Conservation (phyloP, 192 early-diverging fungal genomes). For the Pilobolus umbonatus region DNA sequence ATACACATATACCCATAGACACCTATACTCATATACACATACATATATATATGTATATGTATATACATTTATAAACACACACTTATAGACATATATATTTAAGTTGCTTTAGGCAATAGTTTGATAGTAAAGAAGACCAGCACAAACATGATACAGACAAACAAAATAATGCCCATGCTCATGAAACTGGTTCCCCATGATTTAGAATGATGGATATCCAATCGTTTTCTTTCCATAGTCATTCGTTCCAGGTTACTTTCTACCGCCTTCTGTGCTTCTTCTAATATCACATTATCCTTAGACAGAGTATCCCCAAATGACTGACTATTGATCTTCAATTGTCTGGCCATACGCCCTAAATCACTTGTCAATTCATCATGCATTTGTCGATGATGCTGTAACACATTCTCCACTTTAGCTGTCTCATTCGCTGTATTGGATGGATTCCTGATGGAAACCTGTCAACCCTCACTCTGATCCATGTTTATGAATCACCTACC, state of each 20-base stretch:
- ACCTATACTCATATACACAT: too few relatives aligned
- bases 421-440: slow-evolving; percentile 2
- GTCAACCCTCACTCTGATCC: neutral
- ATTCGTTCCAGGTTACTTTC: slow-evolving; percentile 35
- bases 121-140: slow-evolving; percentile 41
- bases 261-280: slow-evolving; percentile 37
- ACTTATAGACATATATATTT: neutral
- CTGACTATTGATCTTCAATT: slow-evolving; percentile 44
- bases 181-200: slow-evolving; percentile 48
- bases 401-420: slow-evolving; percentile 33
- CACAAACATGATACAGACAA: slow-evolving; percentile 41
- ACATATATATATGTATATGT: neutral
- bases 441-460: too few relatives aligned
- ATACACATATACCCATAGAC: too few relatives aligned
- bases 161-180: slow-evolving; percentile 38
- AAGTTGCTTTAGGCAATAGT: slow-evolving; percentile 36
- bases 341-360: slow-evolving; percentile 40
- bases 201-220: slow-evolving; percentile 30
- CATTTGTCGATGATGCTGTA: slow-evolving; percentile 46
- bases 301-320: slow-evolving; percentile 38
- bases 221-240: slow-evolving; percentile 29
- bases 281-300: slow-evolving; percentile 39
- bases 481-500: neutral
- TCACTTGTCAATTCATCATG: slow-evolving; percentile 48
- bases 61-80: too few relatives aligned